Evolutionary conservation across 1,284 basidiomycete genomes (phyloP).

Genomic region (Marasmius fiardii): DNA sequence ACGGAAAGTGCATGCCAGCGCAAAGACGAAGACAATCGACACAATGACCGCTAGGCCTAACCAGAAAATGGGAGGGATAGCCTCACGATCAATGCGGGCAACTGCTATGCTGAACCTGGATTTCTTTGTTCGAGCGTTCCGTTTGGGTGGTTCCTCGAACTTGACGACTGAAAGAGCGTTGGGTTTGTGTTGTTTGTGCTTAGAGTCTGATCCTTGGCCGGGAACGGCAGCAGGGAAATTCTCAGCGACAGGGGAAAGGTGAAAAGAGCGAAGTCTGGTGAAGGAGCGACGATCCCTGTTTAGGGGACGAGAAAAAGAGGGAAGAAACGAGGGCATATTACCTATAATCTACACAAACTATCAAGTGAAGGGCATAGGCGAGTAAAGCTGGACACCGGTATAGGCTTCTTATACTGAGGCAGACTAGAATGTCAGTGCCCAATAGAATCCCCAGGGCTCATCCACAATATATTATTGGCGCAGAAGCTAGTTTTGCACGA

Average conservation of each 20-base stretch:
- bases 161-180: constrained; percentile 13
- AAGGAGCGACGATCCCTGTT: constrained; percentile 28
- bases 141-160: background rate
- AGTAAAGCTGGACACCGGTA: background rate
- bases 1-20: constrained; percentile 47
- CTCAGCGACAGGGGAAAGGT: constrained; percentile 26
- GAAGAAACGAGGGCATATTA: constrained; percentile 18
- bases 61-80: constrained; percentile 12
- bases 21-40: constrained; percentile 42
- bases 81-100: constrained; percentile 1
- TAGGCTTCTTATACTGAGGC: background rate
- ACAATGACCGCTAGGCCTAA: constrained; percentile 36
- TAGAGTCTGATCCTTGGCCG: too few species aligned
- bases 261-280: constrained; percentile 35
- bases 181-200: constrained; percentile 12
- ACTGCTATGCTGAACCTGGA: background rate
- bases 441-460: too few species aligned
- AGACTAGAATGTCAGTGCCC: too few species aligned
- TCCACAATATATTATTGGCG: too few species aligned
- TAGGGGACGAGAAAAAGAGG: constrained; percentile 9
- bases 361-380: constrained; percentile 1
- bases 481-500: too few species aligned
- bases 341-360: background rate
- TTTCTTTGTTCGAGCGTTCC: background rate
- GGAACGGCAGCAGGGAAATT: background rate